Percentiles rank a stretch among this genome's conserved stretches.
phyloP scores from a whole-genome alignment of 208 protist species.

The Wallacemonas sp. region DNA sequence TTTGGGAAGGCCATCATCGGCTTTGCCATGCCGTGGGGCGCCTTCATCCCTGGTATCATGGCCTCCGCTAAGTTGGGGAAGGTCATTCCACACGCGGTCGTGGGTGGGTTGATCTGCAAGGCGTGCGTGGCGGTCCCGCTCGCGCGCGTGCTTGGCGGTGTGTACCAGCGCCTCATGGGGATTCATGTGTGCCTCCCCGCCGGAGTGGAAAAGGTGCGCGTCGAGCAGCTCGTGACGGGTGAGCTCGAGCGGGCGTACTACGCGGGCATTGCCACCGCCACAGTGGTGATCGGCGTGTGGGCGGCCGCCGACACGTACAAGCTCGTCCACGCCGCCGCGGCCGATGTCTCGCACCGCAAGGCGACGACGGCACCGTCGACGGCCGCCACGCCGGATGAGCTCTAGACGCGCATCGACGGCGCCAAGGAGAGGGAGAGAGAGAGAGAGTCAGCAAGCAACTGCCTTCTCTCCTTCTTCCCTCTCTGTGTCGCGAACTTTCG shows the following conservation, averaged over 20 bases:
- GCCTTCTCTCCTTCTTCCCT: too few species aligned
- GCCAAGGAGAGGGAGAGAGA: too few species aligned
- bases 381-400: neutral
- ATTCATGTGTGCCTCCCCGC: constrained; percentile 13
- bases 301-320: constrained; percentile 10
- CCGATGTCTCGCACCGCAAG: neutral
- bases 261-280: constrained; percentile 3
- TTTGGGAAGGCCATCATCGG: constrained; percentile 21
- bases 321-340: neutral
- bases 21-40: constrained; percentile 27
- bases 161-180: constrained; percentile 19
- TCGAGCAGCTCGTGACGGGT: constrained; percentile 17
- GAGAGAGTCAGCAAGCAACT: neutral
- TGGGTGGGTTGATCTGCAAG: constrained; percentile 22
- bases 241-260: constrained; percentile 29
- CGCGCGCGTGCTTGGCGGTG: constrained; percentile 19
- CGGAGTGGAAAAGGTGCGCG: neutral
- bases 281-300: constrained; percentile 14
- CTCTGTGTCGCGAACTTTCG: too few species aligned
- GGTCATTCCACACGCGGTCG: constrained; percentile 18
- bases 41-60: constrained; percentile 16
- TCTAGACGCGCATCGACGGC: too few species aligned
- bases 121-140: constrained; percentile 31
- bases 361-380: neutral
- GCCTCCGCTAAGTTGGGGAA: constrained; percentile 2